These are phyloP conservation scores for Colletotrichum sp. DNA, from an alignment of 2,329 filamentous ascomycete species.

Conservation along the genomic window DNA sequence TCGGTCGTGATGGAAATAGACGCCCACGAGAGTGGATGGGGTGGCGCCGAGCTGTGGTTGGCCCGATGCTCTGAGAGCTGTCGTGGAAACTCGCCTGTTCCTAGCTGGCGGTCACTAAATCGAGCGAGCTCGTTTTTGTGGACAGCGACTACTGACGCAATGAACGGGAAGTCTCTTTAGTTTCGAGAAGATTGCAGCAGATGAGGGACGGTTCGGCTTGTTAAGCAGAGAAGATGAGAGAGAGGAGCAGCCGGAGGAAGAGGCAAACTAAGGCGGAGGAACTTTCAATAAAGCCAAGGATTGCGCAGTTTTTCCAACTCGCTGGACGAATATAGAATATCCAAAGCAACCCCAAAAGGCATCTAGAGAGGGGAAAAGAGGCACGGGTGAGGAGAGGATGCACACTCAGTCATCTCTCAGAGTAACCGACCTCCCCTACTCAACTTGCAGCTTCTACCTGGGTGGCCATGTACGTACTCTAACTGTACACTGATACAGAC, in stretches of 20 bases:
- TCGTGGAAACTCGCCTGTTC: neutral
- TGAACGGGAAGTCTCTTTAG: neutral
- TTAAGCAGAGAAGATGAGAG: neutral
- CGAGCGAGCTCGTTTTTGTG: neutral
- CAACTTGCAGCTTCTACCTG: neutral
- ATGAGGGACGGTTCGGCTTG: neutral
- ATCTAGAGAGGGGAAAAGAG: neutral
- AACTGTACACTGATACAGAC: neutral
- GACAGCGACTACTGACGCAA: neutral
- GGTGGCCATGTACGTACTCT: neutral
- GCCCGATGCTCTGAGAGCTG: slow-evolving; percentile 17
- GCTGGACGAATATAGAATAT: slow-evolving; percentile 16
- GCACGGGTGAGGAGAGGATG: neutral
- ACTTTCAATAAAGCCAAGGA: neutral
- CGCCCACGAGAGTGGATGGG: slow-evolving; percentile 41
- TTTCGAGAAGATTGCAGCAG: neutral
- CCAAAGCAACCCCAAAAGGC: slow-evolving; percentile 6
- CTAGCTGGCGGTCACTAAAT: neutral
- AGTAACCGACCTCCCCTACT: neutral
- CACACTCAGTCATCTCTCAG: neutral
- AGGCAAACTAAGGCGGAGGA: neutral
- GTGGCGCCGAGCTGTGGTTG: slow-evolving; percentile 36
- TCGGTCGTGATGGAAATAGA: slow-evolving; percentile 46
- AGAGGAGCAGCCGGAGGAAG: neutral
- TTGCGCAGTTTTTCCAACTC: slow-evolving; percentile 13